Evolutionary conservation across 2,329 filamentous ascomycete species (phyloP), one percentile per base, ranked within the genome.

Genomic region (Aspergillus ruber): DNA sequence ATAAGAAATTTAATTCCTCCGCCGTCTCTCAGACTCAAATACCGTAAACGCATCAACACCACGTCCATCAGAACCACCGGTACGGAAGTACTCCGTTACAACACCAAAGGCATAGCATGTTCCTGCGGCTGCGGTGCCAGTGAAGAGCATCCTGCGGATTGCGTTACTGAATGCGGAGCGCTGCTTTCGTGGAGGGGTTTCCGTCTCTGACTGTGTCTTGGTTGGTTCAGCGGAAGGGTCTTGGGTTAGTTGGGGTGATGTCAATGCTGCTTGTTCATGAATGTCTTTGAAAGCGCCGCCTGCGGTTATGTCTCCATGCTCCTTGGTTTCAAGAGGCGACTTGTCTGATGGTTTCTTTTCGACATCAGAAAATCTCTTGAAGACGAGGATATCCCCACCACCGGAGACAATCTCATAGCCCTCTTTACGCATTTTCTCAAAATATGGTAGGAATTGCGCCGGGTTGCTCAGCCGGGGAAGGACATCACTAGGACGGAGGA

Each of bases 331-430:
- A 4, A 20, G 33, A 35, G 25, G 12, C 4, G 25, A 4, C 25
- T 29, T 29, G 25, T 29, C 25, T 35, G 33, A 35, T 9, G 13
- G 33, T 17, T 17, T 15, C 13, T 15, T 20, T 18, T 43, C 38
- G 12, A 17, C 2, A 6, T 39, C 17, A 18, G n/a, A 7, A 6
- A 39, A 13, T 9, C 60, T 65, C 41, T 53, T 61, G 47, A 72
- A 71, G 6, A 72, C 61, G 33, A 73, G 60, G n/a, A 72, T 63
- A 49, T 74, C 63, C 8, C 64, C 65, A 12, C 65, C 64, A 1
- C 71, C 71, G 4, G 66, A 68, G 9, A 67, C 64, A 33, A 74
- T 66, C 13, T 71, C 68, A 44, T 71, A 74, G 3, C 71, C 72
- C 33, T 69, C 62, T 21, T 55, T 45, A 44, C 67, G 58, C 59